Percentiles rank a stretch among this genome's conserved stretches.
Conservation (phyloP, 495 filamentous ascomycete genomes). For the Pseudotulostoma volvatum region DNA sequence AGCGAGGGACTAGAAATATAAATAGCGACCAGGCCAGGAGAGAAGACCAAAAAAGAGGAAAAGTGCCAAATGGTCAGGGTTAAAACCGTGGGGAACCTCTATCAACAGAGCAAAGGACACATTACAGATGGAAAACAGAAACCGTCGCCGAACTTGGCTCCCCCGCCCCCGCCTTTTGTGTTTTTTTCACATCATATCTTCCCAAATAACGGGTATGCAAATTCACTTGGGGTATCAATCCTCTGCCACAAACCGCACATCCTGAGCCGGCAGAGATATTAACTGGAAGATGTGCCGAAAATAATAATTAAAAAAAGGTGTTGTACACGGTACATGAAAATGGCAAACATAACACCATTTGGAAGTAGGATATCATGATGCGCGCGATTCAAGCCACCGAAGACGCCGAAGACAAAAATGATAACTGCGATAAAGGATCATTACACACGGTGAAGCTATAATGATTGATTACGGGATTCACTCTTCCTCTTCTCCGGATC, state of each 20-base stretch:
- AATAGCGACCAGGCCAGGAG: conserved; percentile 10
- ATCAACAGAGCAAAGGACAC: no score
- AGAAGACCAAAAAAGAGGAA: no score
- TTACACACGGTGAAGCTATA: conserved; percentile 3
- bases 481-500: conserved; percentile 30
- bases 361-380: conserved; percentile 7
- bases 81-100: conserved; percentile 32
- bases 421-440: conserved; percentile 7
- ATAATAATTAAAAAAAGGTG: conserved; percentile 16
- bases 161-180: no score
- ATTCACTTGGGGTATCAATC: conserved; percentile 18
- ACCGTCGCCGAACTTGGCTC: no score
- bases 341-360: conserved; percentile 2
- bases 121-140: no score
- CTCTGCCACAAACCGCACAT: conserved; percentile 8
- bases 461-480: conserved; percentile 12
- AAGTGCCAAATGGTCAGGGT: conserved; percentile 16
- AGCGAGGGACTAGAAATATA: conserved; percentile 26
- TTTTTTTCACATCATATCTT: no score
- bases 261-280: conserved; percentile 9
- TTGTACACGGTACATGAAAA: conserved; percentile 25
- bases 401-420: conserved; percentile 7
- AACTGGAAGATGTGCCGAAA: no score
- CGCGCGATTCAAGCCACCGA: conserved; percentile 1
- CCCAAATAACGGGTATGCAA: no score